Conservation (phyloP, 2,329 filamentous ascomycete genomes). For the Knufia petricola region DNA sequence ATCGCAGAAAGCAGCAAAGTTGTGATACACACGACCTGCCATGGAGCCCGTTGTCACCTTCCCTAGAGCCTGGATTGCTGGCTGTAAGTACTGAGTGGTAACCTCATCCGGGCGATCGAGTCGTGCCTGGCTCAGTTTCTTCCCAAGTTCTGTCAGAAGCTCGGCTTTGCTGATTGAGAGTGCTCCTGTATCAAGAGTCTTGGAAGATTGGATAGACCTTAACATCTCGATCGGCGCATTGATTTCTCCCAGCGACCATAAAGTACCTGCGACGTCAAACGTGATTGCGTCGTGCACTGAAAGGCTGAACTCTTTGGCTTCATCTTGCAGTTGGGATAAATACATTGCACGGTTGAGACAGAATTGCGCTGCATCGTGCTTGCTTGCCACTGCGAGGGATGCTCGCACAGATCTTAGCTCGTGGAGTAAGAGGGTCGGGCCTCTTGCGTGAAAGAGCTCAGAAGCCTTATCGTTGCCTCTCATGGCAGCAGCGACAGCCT, state of each 20-base stretch:
- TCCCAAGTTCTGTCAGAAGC: constrained; percentile 75
- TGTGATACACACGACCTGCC: constrained; percentile 81
- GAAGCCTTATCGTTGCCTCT: constrained; percentile 58
- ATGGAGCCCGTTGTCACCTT: constrained; percentile 58
- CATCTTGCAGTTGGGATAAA: constrained; percentile 64
- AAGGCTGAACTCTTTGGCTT: constrained; percentile 61
- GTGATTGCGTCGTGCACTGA: constrained; percentile 67
- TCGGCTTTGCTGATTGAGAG: constrained; percentile 66
- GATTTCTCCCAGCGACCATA: constrained; percentile 93
- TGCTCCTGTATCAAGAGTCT: constrained; percentile 56
- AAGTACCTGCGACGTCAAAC: constrained; percentile 74
- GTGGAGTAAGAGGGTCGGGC: constrained; percentile 55
- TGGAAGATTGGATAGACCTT: constrained; percentile 57
- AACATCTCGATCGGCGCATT: constrained; percentile 82
- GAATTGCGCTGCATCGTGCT: constrained; percentile 74
- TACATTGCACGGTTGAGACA: constrained; percentile 77
- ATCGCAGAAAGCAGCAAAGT: constrained; percentile 92
- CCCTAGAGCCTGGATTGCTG: constrained; percentile 72
- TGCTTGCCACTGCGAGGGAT: constrained; percentile 65
- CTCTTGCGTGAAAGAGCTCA: constrained; percentile 50
- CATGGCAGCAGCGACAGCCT: constrained; percentile 71
- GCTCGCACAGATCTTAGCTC: constrained; percentile 70
- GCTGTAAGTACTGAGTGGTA: constrained; percentile 73
- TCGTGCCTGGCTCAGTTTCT: constrained; percentile 79
- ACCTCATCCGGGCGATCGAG: constrained; percentile 87